A percentile compares a stretch with the other conserved stretches of the same genome.
Evolutionary conservation across 495 filamentous ascomycete species (phyloP).

Genomic region (Hamigera avellanea): DNA sequence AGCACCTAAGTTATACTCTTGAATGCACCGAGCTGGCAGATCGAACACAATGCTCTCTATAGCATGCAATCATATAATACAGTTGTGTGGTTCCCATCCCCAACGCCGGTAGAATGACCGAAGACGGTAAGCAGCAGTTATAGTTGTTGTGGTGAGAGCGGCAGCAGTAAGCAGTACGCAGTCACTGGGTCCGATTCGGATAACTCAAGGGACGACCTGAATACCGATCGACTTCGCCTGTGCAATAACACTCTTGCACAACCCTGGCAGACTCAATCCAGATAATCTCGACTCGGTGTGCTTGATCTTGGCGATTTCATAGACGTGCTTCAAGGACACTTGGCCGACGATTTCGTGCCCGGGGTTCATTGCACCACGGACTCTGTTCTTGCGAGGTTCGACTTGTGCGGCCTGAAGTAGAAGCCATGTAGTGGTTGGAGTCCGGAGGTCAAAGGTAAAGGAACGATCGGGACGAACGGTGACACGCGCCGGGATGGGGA

Average conservation of each 20-base stretch:
- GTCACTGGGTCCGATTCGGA: not conserved
- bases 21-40: not conserved
- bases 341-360: constrained; percentile 71
- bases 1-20: too few species aligned
- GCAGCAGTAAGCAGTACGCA: constrained; percentile 1
- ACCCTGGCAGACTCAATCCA: constrained; percentile 64
- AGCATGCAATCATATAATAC: constrained; percentile 13
- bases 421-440: constrained; percentile 81
- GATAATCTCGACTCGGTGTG: constrained; percentile 69
- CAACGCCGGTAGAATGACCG: constrained; percentile 12
- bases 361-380: constrained; percentile 66
- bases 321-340: constrained; percentile 89
- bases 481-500: constrained; percentile 79
- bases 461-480: constrained; percentile 88
- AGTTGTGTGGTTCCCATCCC: constrained; percentile 3
- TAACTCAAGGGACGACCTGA: constrained; percentile 62
- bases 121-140: not conserved
- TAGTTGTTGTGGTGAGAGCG: not conserved
- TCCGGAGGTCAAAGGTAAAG: constrained; percentile 88
- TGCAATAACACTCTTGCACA: constrained; percentile 76
- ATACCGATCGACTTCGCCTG: constrained; percentile 87
- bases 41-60: constrained; percentile 8
- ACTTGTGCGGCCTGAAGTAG: constrained; percentile 75
- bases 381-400: constrained; percentile 59
- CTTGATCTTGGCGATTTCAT: constrained; percentile 98